Percentiles rank a stretch among this genome's conserved stretches.
Conservation (phyloP, 306 rosid genomes). For the Herpetospermum pedunculosum region DNA sequence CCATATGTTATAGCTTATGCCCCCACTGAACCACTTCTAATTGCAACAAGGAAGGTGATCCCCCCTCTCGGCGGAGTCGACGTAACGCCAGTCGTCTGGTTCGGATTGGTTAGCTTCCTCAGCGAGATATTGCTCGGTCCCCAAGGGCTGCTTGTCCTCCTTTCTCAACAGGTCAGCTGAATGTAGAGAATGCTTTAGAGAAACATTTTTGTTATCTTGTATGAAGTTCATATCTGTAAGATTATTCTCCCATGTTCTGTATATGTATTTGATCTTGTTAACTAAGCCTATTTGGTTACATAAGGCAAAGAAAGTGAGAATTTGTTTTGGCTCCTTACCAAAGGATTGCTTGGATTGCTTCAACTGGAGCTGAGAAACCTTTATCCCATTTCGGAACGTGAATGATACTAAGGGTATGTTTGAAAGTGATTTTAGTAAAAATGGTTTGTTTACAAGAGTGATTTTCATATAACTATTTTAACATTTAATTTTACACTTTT, state of each 20-base stretch:
- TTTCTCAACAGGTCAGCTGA: conserved; percentile 59
- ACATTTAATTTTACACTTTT: too few species aligned
- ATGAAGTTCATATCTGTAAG: not conserved
- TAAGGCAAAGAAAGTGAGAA: not conserved
- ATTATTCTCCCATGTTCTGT: not conserved
- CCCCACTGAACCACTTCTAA: conserved; percentile 83
- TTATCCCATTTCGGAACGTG: too few species aligned
- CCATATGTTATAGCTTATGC: conserved; percentile 84
- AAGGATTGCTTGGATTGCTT: not conserved
- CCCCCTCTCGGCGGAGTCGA: conserved; percentile 94
- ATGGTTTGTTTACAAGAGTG: too few species aligned
- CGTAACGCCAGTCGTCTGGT: conserved; percentile 93
- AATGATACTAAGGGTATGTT: too few species aligned
- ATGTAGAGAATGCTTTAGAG: conserved; percentile 1
- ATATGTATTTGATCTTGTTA: not conserved
- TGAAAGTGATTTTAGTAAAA: too few species aligned
- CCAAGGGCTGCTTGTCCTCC: conserved; percentile 87
- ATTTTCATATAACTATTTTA: too few species aligned
- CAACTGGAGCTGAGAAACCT: not conserved
- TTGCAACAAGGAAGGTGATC: conserved; percentile 65
- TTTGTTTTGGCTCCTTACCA: not conserved
- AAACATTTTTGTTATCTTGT: conserved; percentile 1
- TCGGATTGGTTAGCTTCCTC: conserved; percentile 77
- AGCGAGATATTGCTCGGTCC: conserved; percentile 93
- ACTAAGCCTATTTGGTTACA: not conserved